Conservation (phyloP, 2,329 filamentous ascomycete species). For the Rhinocladiella mackenziei region DNA sequence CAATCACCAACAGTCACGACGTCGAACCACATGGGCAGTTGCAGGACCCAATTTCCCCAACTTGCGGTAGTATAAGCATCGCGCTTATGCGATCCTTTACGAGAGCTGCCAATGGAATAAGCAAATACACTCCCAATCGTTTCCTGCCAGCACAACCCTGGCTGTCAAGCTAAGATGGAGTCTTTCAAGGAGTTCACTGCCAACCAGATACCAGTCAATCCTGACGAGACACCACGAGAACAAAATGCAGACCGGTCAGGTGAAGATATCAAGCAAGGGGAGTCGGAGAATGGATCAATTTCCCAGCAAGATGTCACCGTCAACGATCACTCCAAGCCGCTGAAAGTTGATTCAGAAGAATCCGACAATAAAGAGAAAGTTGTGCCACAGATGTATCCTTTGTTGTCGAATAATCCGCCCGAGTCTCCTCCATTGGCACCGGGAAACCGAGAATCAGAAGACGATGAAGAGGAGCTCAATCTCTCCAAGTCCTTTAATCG, state of each 20-base stretch:
- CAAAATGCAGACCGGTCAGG: slow-evolving; percentile 1
- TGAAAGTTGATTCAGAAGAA: slow-evolving; percentile 14
- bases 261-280: slow-evolving; percentile 1
- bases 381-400: slow-evolving; percentile 20
- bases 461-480: slow-evolving; percentile 44
- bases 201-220: slow-evolving; percentile 6
- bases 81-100: too few species aligned
- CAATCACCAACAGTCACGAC: too few species aligned
- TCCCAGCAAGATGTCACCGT: not conserved
- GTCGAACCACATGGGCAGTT: too few species aligned
- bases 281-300: not conserved
- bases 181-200: slow-evolving; percentile 22
- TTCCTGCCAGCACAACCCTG: too few species aligned
- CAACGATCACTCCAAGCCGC: not conserved
- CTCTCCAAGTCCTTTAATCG: slow-evolving; percentile 45
- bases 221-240: slow-evolving; percentile 32
- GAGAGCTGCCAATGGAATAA: too few species aligned
- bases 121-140: too few species aligned
- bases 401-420: slow-evolving; percentile 33
- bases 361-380: slow-evolving; percentile 11
- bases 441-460: slow-evolving; percentile 35
- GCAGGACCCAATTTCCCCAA: too few species aligned
- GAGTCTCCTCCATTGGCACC: slow-evolving; percentile 33
- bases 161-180: slow-evolving; percentile 21
- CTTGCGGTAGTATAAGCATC: too few species aligned